These are phyloP conservation scores for Fusarium torreyae DNA, from an alignment of 2,329 filamentous ascomycete species.

Conservation along the genomic window DNA sequence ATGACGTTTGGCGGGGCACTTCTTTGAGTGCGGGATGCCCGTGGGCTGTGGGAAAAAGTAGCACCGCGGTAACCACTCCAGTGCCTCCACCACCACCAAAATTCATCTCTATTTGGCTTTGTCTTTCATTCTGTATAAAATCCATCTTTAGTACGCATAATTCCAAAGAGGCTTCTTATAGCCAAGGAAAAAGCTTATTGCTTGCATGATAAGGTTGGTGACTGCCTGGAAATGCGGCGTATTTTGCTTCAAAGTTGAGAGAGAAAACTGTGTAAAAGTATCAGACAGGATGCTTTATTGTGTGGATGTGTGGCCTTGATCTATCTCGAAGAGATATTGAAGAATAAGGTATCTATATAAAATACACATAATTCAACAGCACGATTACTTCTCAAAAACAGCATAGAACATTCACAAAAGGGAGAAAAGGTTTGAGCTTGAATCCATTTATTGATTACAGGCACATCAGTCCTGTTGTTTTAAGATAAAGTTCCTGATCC, in stretches of 20 bases:
- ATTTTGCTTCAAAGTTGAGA: no score
- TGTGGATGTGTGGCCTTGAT: no score
- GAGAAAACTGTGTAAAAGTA: no score
- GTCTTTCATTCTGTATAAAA: neutral
- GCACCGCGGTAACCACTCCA: neutral
- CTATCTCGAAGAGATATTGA: no score
- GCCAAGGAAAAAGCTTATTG: no score
- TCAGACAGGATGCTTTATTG: no score
- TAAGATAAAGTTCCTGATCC: neutral
- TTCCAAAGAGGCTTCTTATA: no score
- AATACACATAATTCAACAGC: neutral
- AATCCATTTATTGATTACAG: constrained; percentile 35
- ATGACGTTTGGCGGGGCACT: constrained; percentile 48
- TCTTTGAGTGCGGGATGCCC: neutral
- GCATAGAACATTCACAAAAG: neutral
- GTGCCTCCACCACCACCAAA: neutral
- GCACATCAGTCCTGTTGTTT: constrained; percentile 3
- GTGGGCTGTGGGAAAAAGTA: constrained; percentile 20
- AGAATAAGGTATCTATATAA: no score
- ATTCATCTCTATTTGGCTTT: neutral
- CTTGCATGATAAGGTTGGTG: no score
- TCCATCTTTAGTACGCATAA: neutral
- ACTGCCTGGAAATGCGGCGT: no score
- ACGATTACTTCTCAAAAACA: neutral
- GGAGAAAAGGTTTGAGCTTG: constrained; percentile 27